Evolutionary conservation across 345 rosid species (phyloP), one percentile per base, ranked within the genome.

Genomic region (Bruguiera sexangula): DNA sequence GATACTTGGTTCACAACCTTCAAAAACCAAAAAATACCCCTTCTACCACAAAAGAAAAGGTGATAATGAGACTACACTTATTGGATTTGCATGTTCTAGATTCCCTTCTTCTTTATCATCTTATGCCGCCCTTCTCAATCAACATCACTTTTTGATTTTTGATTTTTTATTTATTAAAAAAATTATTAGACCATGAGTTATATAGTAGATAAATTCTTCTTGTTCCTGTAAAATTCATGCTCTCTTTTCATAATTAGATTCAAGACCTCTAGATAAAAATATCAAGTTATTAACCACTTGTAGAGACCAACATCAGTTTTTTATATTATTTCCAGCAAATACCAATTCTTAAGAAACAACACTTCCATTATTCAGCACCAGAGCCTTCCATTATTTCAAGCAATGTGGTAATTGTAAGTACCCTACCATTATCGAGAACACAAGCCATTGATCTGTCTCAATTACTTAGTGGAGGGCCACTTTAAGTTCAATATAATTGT

Each of bases 401-500:
- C 5, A 63, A 69, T 66, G 85, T 11, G 68, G 69, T 76, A 36
- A 81, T 66, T 67, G 78, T 71, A 60, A 75, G 79, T 54, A 20
- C 85, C 59, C 75, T 52, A 43, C 62, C 73, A 71, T 78, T 72
- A 59, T 66, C 73, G 57, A 66, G 34, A 72, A 62, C 26, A 21
- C 72, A 54, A 68, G 75, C 67, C 63, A 60, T 71, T 69, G 70
- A 27, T 69, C 63, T 77, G 78, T 72, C 78, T 69, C 59, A 55
- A 39, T 67, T 73, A 18, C 53, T 59, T 64, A 73, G 85, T 84
- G 84, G 83, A 74, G 78, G 68, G 71, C 64, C 73, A 55, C 75
- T 68, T 64, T 63, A 15, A 43, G n/a, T 43, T 60, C 67, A 66
- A 65, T 62, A 66, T 59, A 39, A 43, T 53, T 37, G 60, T 61